Base-by-base conservation (phyloP, 169 alveolate species). In the Amoebophrya sp. region DNA sequence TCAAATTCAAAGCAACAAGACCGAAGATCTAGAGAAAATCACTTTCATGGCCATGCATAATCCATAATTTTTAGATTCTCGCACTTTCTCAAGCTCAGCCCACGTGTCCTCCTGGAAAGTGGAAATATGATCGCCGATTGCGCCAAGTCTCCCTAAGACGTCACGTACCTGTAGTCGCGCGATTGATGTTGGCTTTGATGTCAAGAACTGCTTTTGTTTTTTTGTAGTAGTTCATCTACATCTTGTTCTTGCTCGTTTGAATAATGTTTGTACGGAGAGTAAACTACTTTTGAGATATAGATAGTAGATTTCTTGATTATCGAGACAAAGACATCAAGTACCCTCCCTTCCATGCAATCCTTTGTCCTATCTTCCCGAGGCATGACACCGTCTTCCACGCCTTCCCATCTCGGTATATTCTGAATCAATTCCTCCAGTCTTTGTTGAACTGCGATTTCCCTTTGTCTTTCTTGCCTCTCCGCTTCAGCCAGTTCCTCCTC, bases 291-390 rank as follows among this genome's bases (percentile, higher is more conserved):
- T n/a, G n/a, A n/a, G n/a, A n/a, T n/a, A n/a, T n/a, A n/a, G n/a
- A n/a, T n/a, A n/a, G n/a, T n/a, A n/a, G n/a, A 53, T 53, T 53
- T 53, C 10, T 14, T 53, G 23, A 10, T 10, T 23, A 23, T 53
- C 76, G 76, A 53, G n/a, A 53, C 10, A 10, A 53, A 14, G 23
- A 53, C 10, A 53, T 53, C 10, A 53, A 53, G 76, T 65, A 65
- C 83, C 36, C 26, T 6, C n/a, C 83, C 83, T 36, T 65, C 83
- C 83, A 65, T 65, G 83, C 83, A 65, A 36, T 65, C 83, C n/a
- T 65, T 65, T 6, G 36, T 65, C 83, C 83, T 29, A 26, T 65
- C 83, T 18, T 65, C 83, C 33, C 83, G 12, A 6, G 83, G 83
- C 18, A 12, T 1, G n/a, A 65, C 33, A 10, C n/a, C 76, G 83